Evolutionary conservation across 169 alveolate genomes (phyloP).

Genomic region (Cryptosporidium baileyi): DNA sequence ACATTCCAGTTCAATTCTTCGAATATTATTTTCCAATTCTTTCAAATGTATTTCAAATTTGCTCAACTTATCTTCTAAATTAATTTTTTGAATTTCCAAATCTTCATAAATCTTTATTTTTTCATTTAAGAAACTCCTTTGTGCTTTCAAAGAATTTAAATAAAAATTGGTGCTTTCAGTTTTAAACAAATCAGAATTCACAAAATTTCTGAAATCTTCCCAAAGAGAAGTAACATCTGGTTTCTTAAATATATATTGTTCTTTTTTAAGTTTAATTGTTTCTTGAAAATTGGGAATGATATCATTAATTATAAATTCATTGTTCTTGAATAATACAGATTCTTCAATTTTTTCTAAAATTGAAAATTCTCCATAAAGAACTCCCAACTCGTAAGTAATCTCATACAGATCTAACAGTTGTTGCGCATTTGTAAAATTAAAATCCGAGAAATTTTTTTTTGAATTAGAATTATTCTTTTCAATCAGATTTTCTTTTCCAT

Average conservation of each 20-base stretch:
- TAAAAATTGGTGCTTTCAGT: not conserved
- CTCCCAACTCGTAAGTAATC: slow-evolving; percentile 22
- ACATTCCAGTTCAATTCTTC: slow-evolving; percentile 24
- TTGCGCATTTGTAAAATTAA: not conserved
- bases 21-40: slow-evolving; percentile 11
- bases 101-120: slow-evolving; percentile 24
- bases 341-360: not conserved
- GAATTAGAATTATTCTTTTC: not conserved
- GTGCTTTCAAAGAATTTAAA: not conserved
- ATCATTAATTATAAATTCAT: not conserved
- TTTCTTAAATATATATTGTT: not conserved
- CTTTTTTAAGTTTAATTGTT: slow-evolving; percentile 8
- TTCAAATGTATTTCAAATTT: slow-evolving; percentile 4
- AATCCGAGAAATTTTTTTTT: not conserved
- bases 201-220: not conserved
- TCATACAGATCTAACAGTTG: not conserved
- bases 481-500: not conserved
- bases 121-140: not conserved
- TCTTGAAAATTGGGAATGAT: not conserved
- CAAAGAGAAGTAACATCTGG: not conserved
- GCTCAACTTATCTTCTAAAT: not conserved
- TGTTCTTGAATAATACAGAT: not conserved
- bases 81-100: not conserved
- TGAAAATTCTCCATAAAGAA: slow-evolving; percentile 8
- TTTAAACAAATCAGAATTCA: not conserved